Percentiles rank a stretch among this genome's conserved stretches.
phyloP scores from a whole-genome alignment of 2,329 filamentous ascomycete species.

The Trichoderma breve region DNA sequence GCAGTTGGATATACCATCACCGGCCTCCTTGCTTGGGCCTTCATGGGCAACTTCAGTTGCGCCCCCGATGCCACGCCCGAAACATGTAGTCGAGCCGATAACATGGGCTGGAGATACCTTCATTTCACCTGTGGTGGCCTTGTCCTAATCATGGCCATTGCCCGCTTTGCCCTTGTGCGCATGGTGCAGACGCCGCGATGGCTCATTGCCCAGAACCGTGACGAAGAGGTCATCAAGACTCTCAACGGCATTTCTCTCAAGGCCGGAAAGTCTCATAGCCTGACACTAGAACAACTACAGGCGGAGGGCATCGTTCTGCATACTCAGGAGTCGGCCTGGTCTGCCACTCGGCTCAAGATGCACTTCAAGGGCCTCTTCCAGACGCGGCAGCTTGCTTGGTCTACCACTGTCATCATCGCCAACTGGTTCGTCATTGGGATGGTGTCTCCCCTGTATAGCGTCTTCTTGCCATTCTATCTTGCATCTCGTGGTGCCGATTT shows the following conservation, averaged over 20 bases:
- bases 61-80: constrained; percentile 15
- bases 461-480: constrained; percentile 19
- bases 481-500: constrained; percentile 13
- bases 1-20: constrained; percentile 20
- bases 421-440: constrained; percentile 23
- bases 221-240: constrained; percentile 19
- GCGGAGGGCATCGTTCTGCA: constrained; percentile 20
- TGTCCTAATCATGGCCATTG: constrained; percentile 17
- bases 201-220: constrained; percentile 20
- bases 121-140: constrained; percentile 18
- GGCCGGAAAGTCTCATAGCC: neutral
- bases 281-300: constrained; percentile 17
- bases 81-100: constrained; percentile 11
- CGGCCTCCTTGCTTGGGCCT: constrained; percentile 19
- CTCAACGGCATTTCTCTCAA: constrained; percentile 18
- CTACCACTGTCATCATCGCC: constrained; percentile 12
- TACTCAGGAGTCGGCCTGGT: constrained; percentile 21
- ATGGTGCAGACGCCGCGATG: constrained; percentile 22
- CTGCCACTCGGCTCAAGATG: constrained; percentile 15
- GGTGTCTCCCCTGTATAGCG: constrained; percentile 18
- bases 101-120: constrained; percentile 22
- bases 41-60: constrained; percentile 21
- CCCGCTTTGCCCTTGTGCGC: constrained; percentile 11
- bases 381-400: constrained; percentile 18
- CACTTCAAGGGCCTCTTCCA: constrained; percentile 22